Percentiles rank a stretch among this genome's conserved stretches.
These are phyloP conservation scores for Umbelopsis ramanniana DNA, from an alignment of 192 early-diverging fungal species.

Conservation along the genomic window DNA sequence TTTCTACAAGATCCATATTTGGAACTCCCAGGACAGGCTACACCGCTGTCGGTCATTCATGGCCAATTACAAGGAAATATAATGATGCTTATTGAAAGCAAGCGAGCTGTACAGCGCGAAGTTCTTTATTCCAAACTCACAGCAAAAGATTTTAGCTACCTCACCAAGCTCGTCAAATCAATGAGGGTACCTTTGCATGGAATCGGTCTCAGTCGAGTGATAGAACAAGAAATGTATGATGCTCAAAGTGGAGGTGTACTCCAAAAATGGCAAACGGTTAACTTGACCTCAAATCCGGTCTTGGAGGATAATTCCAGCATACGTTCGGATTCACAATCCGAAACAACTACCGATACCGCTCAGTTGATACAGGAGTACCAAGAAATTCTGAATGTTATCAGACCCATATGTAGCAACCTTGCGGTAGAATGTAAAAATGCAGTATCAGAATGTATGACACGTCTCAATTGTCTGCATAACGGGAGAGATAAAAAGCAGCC, in stretches of 20 bases:
- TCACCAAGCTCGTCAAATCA: slow-evolving; percentile 30
- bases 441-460: slow-evolving; percentile 4
- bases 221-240: slow-evolving; percentile 23
- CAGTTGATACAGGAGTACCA: slow-evolving; percentile 4
- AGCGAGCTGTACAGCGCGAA: slow-evolving; percentile 38
- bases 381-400: neutral
- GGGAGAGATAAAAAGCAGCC: neutral
- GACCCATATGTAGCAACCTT: neutral
- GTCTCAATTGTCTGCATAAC: neutral
- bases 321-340: neutral
- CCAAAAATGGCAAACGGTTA: neutral
- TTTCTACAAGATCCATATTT: slow-evolving; percentile 25
- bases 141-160: slow-evolving; percentile 25
- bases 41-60: slow-evolving; percentile 25
- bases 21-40: neutral
- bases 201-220: slow-evolving; percentile 31
- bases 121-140: slow-evolving; percentile 29
- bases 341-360: neutral
- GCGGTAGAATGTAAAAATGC: neutral
- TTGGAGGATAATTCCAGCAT: neutral
- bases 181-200: slow-evolving; percentile 32
- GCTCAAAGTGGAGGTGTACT: neutral
- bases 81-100: slow-evolving; percentile 35
- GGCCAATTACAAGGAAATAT: slow-evolving; percentile 25
- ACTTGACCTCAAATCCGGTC: neutral